Evolutionary conservation across 371 early-diverging fungal species (phyloP), one percentile per base, ranked within the genome.

Genomic region (Fennellomyces sp.): DNA sequence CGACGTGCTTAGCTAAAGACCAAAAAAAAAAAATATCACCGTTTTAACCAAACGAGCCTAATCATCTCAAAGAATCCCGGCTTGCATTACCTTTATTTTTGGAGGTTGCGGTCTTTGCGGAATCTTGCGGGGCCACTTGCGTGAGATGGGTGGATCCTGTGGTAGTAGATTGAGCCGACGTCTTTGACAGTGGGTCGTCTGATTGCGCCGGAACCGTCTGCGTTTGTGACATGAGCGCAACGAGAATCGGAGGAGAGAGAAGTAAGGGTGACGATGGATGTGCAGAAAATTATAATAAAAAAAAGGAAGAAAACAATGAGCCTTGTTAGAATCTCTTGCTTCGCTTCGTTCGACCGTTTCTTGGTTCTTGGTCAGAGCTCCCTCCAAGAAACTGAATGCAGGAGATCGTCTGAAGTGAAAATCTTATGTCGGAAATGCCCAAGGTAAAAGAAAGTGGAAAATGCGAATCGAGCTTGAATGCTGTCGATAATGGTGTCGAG

Each of bases 41-140:
- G 25, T 45, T 27, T 41, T 12, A 56, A 27, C 27, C 10, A 35
- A 33, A 31, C 30, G 39, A 10, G 13, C 31, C 19, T 19, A 35
- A 53, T 30, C 27, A 47, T 49, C 45, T 49, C 26, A 27, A 36
- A 25, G 51, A 19, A 29, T 19, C 17, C 35, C 23, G n/a, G 38
- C 21, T 41, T 47, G 38, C 41, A 15, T 51, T 52, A 29, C 39
- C 35, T 35, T 54, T 35, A 25, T 23, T 27, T 54, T 39, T 28
- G 51, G 35, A n/a, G 41, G 45, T 15, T 8, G 23, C 27, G 3
- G 33, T 54, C 53, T 61, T 58, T 58, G 48, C 36, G 15, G 35
- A 42, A 51, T 62, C 38, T 45, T 56, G 55, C 41, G 63, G 60
- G 19, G 60, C 60, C 13, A 60, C 60, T 52, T 60, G 60, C 8